These are phyloP conservation scores for Annulohypoxylon bovei DNA, from an alignment of 495 filamentous ascomycete genomes.

Conservation along the genomic window DNA sequence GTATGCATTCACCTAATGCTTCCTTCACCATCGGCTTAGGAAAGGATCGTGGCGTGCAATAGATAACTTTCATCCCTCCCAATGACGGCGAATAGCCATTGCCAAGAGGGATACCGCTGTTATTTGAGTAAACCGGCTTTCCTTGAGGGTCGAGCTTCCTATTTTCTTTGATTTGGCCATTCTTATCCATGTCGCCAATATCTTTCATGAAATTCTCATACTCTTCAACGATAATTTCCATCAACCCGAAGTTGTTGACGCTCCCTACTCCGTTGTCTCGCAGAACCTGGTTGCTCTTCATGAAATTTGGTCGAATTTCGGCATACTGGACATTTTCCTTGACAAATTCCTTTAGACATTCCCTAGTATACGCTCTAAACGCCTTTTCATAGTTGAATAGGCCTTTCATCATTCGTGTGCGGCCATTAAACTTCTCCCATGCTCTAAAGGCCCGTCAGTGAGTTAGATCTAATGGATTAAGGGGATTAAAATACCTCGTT, in stretches of 20 bases:
- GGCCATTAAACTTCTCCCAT: conserved; percentile 64
- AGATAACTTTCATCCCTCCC: conserved; percentile 62
- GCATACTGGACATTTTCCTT: conserved; percentile 66
- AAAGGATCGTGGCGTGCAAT: conserved; percentile 65
- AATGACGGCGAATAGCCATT: conserved; percentile 40
- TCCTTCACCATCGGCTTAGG: conserved; percentile 66
- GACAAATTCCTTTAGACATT: conserved; percentile 60
- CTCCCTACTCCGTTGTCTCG: conserved; percentile 53
- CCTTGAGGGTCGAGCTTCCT: conserved; percentile 18
- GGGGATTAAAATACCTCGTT: conserved; percentile 22
- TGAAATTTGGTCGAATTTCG: conserved; percentile 67
- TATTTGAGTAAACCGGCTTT: conserved; percentile 12
- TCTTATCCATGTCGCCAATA: conserved; percentile 42
- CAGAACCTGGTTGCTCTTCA: conserved; percentile 62
- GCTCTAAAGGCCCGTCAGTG: conserved; percentile 49
- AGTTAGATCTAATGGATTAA: not conserved
- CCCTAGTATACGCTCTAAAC: conserved; percentile 57
- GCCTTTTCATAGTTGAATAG: conserved; percentile 66
- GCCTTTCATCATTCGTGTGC: conserved; percentile 69
- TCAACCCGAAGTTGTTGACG: conserved; percentile 59
- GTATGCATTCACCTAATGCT: conserved; percentile 80
- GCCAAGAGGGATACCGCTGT: conserved; percentile 8
- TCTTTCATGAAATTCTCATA: conserved; percentile 56
- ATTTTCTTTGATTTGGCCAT: conserved; percentile 39
- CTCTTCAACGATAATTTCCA: conserved; percentile 61